Evolutionary conservation across 2,329 filamentous ascomycete species (phyloP).

Genomic region (Paradendryphiella salina): DNA sequence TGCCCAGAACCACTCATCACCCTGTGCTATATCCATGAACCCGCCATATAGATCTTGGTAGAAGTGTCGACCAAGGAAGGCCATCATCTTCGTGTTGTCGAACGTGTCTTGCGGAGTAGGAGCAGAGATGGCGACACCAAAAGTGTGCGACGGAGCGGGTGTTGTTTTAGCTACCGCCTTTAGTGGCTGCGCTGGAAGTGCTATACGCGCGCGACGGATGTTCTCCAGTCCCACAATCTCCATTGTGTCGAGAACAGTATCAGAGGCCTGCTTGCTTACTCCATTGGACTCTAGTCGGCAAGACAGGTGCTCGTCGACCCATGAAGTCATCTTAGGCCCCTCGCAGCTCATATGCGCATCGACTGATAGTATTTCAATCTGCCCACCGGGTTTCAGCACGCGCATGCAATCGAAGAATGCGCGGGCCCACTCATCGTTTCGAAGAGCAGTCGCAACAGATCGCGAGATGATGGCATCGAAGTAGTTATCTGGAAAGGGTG

Average conservation of each 20-base stretch:
- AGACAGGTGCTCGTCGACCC: conserved; percentile 33
- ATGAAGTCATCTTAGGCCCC: conserved; percentile 24
- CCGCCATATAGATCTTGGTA: conserved; percentile 31
- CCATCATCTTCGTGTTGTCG: conserved; percentile 33
- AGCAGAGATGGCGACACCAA: conserved; percentile 8
- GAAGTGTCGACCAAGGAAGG: conserved; percentile 32
- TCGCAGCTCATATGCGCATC: conserved; percentile 33
- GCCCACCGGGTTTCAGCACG: conserved; percentile 33
- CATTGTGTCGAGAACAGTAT: conserved; percentile 36
- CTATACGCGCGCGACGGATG: conserved; percentile 33
- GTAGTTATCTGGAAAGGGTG: conserved; percentile 33
- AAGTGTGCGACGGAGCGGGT: conserved; percentile 13
- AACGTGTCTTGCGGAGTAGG: conserved; percentile 26
- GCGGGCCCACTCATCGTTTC: conserved; percentile 35
- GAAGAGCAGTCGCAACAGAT: conserved; percentile 27
- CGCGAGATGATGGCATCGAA: conserved; percentile 34
- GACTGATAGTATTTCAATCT: conserved; percentile 32
- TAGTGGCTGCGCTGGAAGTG: conserved; percentile 26
- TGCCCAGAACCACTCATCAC: conserved; percentile 36
- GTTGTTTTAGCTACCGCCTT: conserved; percentile 9
- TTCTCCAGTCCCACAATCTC: conserved; percentile 35
- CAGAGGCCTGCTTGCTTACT: conserved; percentile 30
- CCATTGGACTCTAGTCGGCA: conserved; percentile 26
- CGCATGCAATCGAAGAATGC: conserved; percentile 37
- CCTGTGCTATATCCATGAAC: conserved; percentile 20